A percentile compares a stretch with the other conserved stretches of the same genome.
Conservation (phyloP, 2,329 filamentous ascomycete species). For the Sclerotinia minor region DNA sequence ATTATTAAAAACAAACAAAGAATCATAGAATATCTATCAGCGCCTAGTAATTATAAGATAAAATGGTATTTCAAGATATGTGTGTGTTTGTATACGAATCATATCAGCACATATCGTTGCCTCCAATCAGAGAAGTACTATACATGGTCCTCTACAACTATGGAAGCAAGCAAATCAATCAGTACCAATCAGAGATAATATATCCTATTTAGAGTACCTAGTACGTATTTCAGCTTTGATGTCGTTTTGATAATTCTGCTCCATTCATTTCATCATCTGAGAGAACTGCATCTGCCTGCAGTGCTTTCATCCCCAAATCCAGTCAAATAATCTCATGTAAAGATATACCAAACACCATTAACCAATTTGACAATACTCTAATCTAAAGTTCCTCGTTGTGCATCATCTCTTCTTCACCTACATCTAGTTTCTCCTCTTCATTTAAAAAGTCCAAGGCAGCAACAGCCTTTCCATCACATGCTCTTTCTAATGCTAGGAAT, state of each 20-base stretch:
- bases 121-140: too few relatives aligned
- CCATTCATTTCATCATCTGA: background rate
- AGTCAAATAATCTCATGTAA: background rate
- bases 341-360: background rate
- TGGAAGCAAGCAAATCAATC: background rate
- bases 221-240: background rate
- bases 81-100: background rate
- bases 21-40: too few relatives aligned
- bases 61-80: too few relatives aligned
- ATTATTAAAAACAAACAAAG: too few relatives aligned
- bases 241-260: background rate
- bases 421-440: slow-evolving; percentile 34
- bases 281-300: background rate
- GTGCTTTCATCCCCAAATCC: background rate
- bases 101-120: background rate
- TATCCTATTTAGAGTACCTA: background rate
- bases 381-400: slow-evolving; percentile 34
- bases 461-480: slow-evolving; percentile 69
- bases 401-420: slow-evolving; percentile 17
- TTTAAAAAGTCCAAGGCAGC: slow-evolving; percentile 56
- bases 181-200: background rate
- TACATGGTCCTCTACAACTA: background rate
- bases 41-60: too few relatives aligned
- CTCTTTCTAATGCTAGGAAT: slow-evolving; percentile 76
- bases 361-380: background rate